Base-by-base conservation (phyloP, 495 filamentous ascomycete genomes). In the Podospora pseudopauciseta region DNA sequence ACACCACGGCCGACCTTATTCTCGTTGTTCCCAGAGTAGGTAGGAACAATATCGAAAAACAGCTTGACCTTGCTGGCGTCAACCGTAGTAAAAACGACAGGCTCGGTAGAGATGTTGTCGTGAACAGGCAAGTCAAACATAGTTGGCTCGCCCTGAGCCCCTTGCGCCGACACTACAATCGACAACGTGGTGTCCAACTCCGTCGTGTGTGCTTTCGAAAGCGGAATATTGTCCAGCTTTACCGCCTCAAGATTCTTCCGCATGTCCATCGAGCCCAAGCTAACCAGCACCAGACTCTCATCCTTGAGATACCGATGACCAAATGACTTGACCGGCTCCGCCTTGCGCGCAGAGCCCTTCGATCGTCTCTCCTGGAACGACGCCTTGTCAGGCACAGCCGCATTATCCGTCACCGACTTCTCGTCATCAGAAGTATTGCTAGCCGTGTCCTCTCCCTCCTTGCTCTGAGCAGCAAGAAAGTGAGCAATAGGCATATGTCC, bases 1-100 rank as follows among this genome's bases (percentile, higher is more conserved):
- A 97, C 95, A 32, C 88, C 95, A 18, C 95, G 90, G n/a, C 94
- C 95, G 53, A 98, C 86, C 70, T 96, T 90, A 70, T 91, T 84
- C 64, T 96, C 92, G 63, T 92, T 87, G 19, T 89, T 89, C n/a
- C 94, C 96, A 53, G 93, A 88, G 80, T 98, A 97, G 2, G 96
- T 98, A n/a, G 94, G 95, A 11, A 98, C 89, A 65, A 99, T 92
- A 73, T 99, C 95, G 72, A 99, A 99, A 53, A 95, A 82, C 23
- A 99, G 81, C 78, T 93, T 92, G 55, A 97, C 94, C 72, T 92
- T 93, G 65, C 85, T 83, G 2, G 86, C 83, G 74, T 98, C 93
- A 18, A 77, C 83, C 0, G 94, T 88, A 64, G 88, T 90, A 79
- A 99, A 98, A 0, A 90, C 85, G 34, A 98, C 92, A 0, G 95